Percentiles rank a stretch among this genome's conserved stretches.
Evolutionary conservation across 208 protist species (phyloP).

Genomic region (Trichomonas vaginalis): DNA sequence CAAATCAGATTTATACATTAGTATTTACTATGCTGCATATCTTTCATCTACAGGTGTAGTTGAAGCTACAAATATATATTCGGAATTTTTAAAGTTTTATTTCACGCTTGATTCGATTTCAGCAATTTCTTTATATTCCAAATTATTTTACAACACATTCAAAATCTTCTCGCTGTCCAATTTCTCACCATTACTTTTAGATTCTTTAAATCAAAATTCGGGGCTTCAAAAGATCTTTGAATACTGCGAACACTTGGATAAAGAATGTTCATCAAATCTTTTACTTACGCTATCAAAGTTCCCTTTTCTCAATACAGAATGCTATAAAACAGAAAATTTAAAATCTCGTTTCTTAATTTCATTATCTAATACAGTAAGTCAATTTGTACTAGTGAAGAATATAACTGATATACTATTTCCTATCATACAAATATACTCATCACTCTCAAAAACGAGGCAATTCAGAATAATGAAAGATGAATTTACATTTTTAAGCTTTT

Average conservation of each 20-base stretch:
- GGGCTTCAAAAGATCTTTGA: not conserved
- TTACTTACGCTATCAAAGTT: not conserved
- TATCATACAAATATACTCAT: not conserved
- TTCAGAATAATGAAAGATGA: not conserved
- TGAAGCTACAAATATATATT: not conserved
- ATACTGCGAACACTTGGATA: not conserved
- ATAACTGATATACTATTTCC: not conserved
- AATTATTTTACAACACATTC: not conserved
- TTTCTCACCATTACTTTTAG: not conserved
- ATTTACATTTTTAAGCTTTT: not conserved
- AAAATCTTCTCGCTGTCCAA: not conserved
- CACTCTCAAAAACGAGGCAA: not conserved
- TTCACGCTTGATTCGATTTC: not conserved
- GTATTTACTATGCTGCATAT: not conserved
- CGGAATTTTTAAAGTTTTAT: not conserved
- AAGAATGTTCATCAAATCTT: not conserved
- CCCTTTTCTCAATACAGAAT: not conserved
- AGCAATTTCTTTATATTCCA: not conserved
- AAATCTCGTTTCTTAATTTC: not conserved
- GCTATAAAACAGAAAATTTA: not conserved
- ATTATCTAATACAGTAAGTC: not conserved
- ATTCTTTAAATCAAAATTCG: not conserved
- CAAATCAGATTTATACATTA: not conserved
- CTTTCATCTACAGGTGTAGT: not conserved
- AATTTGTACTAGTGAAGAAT: not conserved